phyloP scores from a whole-genome alignment of 2,329 filamentous ascomycete genomes.

The Eutypa lata region DNA sequence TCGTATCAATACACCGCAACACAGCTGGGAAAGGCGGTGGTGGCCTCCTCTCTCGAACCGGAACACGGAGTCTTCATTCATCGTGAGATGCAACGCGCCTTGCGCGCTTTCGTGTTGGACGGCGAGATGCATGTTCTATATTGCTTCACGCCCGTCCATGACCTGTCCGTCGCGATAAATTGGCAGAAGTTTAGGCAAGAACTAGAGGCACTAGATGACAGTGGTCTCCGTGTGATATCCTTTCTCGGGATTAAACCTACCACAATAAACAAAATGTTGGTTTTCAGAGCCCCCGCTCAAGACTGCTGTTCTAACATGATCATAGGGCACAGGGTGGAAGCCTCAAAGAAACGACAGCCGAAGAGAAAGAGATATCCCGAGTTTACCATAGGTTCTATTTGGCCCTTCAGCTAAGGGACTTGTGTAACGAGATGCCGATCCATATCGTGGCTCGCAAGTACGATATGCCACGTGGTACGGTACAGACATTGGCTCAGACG shows the following conservation, averaged over 20 bases:
- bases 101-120: conserved; percentile 75
- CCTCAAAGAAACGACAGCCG: conserved; percentile 59
- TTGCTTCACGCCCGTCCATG: conserved; percentile 70
- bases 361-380: conserved; percentile 58
- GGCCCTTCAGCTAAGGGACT: conserved; percentile 72
- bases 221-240: conserved; percentile 63
- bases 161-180: conserved; percentile 54
- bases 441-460: conserved; percentile 69
- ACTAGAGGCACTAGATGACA: conserved; percentile 68
- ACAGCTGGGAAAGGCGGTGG: conserved; percentile 65
- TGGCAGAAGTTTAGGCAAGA: conserved; percentile 72
- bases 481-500: conserved; percentile 70
- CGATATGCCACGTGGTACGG: conserved; percentile 63
- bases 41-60: conserved; percentile 69
- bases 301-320: conserved; percentile 4
- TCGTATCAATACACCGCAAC: conserved; percentile 58
- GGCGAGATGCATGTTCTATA: conserved; percentile 79
- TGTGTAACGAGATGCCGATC: conserved; percentile 74
- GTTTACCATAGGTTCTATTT: conserved; percentile 72
- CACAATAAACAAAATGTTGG: conserved; percentile 64
- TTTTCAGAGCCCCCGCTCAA: conserved; percentile 3
- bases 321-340: conserved; percentile 63
- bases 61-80: conserved; percentile 74
- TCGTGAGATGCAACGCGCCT: conserved; percentile 62
- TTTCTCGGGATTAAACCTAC: conserved; percentile 68